These are phyloP conservation scores for Lotmaria passim DNA, from an alignment of 208 protist genomes.

Conservation along the genomic window DNA sequence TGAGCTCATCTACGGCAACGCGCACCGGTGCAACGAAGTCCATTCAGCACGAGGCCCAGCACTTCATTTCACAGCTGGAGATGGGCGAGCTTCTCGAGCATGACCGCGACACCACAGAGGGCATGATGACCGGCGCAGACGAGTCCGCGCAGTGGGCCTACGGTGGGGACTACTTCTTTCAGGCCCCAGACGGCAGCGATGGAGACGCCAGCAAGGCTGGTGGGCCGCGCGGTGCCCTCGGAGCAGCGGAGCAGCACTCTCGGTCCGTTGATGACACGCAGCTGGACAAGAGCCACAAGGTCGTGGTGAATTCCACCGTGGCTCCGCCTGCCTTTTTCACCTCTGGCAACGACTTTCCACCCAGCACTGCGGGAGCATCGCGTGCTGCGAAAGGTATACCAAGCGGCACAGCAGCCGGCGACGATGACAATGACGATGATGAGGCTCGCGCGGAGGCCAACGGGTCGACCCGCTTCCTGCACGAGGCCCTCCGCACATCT, in stretches of 20 bases:
- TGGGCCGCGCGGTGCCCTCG: neutral
- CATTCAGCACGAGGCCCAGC: conserved; percentile 23
- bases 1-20: too few species aligned
- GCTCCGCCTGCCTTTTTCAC: conserved; percentile 70
- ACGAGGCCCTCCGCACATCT: conserved; percentile 23
- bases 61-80: conserved; percentile 35
- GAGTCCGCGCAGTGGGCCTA: conserved; percentile 64
- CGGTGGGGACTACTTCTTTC: conserved; percentile 70
- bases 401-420: too few species aligned
- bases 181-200: conserved; percentile 42
- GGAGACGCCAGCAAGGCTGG: conserved; percentile 22
- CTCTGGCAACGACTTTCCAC: conserved; percentile 69
- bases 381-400: too few species aligned
- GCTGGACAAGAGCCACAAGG: conserved; percentile 18
- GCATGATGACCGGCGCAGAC: conserved; percentile 51
- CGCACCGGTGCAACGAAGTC: conserved; percentile 3
- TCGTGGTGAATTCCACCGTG: conserved; percentile 31
- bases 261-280: conserved; percentile 10
- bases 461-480: conserved; percentile 18
- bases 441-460: conserved; percentile 12
- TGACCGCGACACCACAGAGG: conserved; percentile 57
- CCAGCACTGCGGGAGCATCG: neutral
- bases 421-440: conserved; percentile 4
- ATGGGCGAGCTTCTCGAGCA: conserved; percentile 47
- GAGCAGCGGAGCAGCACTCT: neutral